phyloP scores from a whole-genome alignment of 2,329 filamentous ascomycete species.

The Penicillium sp. region DNA sequence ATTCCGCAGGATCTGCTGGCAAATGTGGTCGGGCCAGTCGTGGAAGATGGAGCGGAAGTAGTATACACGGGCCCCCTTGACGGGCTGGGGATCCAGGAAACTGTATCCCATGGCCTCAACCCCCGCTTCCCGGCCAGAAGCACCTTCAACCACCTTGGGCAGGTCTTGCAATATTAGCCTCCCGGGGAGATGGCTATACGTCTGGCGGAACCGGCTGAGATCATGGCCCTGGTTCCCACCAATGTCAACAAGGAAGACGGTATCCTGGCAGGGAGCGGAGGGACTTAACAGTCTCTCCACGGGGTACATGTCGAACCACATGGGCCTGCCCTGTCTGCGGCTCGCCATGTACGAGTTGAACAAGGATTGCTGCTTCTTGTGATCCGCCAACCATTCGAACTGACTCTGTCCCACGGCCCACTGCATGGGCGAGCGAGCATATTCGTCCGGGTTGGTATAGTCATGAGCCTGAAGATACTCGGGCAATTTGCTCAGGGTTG shows the following conservation, averaged over 20 bases:
- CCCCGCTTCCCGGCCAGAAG: slow-evolving; percentile 8
- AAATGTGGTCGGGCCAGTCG: slow-evolving; percentile 38
- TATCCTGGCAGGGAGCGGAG: slow-evolving; percentile 25
- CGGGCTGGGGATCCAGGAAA: slow-evolving; percentile 35
- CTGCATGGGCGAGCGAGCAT: slow-evolving; percentile 30
- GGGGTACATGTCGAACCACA: slow-evolving; percentile 35
- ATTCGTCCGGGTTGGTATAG: slow-evolving; percentile 31
- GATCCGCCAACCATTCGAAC: slow-evolving; percentile 33
- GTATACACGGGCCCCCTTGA: slow-evolving; percentile 35
- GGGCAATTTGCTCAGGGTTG: slow-evolving; percentile 31
- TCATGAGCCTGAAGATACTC: slow-evolving; percentile 30
- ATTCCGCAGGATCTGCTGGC: slow-evolving; percentile 32
- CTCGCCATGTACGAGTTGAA: slow-evolving; percentile 39
- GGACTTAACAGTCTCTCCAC: slow-evolving; percentile 26
- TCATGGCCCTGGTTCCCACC: slow-evolving; percentile 46
- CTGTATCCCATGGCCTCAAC: slow-evolving; percentile 35
- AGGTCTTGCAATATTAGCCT: slow-evolving; percentile 44
- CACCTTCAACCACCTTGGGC: slow-evolving; percentile 25
- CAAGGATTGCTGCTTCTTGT: slow-evolving; percentile 25
- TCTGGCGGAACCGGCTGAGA: slow-evolving; percentile 30
- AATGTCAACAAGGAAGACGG: slow-evolving; percentile 42
- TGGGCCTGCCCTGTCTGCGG: slow-evolving; percentile 29
- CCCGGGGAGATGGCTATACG: slow-evolving; percentile 33
- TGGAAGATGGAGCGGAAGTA: slow-evolving; percentile 41
- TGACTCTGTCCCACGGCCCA: slow-evolving; percentile 35